Base-by-base conservation (phyloP, 495 filamentous ascomycete species). In the Cladorrhinum samala region DNA sequence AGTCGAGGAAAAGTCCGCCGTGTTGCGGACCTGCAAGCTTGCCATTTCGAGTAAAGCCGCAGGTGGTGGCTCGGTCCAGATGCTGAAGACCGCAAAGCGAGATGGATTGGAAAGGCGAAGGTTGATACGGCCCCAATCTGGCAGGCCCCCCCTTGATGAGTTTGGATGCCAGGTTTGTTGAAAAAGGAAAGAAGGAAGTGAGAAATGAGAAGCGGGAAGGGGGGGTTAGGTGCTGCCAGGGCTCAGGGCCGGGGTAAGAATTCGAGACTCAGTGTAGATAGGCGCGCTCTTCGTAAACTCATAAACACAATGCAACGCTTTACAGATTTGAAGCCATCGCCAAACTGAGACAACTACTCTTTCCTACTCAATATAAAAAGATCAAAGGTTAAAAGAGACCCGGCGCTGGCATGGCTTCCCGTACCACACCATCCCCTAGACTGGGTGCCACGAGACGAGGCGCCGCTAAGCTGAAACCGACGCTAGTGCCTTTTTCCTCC, bases 21-120 rank as follows among this genome's bases (percentile, higher is more conserved):
- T 54, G 49, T 66, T 68, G 46, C 69, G 60, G 24, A 76, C 72
- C 50, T 70, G 68, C 41, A 77, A 54, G 50, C 58, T 69, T 36
- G 69, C 63, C 72, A 75, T 77, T 52, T 38, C n/a, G n/a, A n/a
- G n/a, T n/a, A n/a, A n/a, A n/a, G n/a, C n/a, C n/a, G n/a, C n/a
- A n/a, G n/a, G n/a, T 63, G 62, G 46, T 23, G 54, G 49, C 33
- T 41, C 18, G 46, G 21, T 39, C 11, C 43, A 23, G 43, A 30
- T 45, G 19, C 41, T 24, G 5, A 19, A 45, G 43, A 55, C 20
- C 27, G n/a, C 6, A 41, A 41, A 41, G n/a, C n/a, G n/a, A 41
- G n/a, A 14, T 4, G 39, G 30, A 41, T n/a, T 8, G 46, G 33
- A 19, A 37, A 38, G 14, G 18, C 9, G 43, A 45, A 21, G 20